Evolutionary conservation across 768 basidiomycete species (phyloP).

Genomic region (Candolleomyces efflorescens): DNA sequence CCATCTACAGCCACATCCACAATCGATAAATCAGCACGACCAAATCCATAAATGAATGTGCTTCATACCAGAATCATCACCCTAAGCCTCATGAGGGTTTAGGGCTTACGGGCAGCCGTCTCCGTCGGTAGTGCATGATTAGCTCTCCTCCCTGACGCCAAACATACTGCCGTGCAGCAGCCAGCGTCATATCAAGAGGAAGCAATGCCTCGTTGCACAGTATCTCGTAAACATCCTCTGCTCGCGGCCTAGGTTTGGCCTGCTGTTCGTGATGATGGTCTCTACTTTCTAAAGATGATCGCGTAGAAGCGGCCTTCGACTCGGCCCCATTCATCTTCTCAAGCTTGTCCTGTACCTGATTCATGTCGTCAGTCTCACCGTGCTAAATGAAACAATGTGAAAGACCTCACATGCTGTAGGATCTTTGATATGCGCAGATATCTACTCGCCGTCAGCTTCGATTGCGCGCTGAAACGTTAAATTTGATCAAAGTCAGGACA

Average conservation of each 20-base stretch:
- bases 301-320: slow-evolving; percentile 26
- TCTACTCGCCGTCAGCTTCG: slow-evolving; percentile 84
- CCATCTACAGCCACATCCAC: no score
- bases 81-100: background rate
- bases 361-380: background rate
- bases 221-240: slow-evolving; percentile 80
- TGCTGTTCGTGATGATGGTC: slow-evolving; percentile 1
- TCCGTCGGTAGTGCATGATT: slow-evolving; percentile 70
- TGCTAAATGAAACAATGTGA: background rate
- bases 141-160: slow-evolving; percentile 78
- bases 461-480: slow-evolving; percentile 49
- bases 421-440: slow-evolving; percentile 86
- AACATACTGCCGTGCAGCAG: slow-evolving; percentile 83
- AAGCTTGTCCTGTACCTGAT: slow-evolving; percentile 79
- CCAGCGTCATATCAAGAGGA: slow-evolving; percentile 85
- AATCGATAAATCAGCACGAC: no score
- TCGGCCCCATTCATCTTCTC: slow-evolving; percentile 44
- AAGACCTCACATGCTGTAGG: slow-evolving; percentile 62
- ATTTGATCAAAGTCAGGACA: background rate
- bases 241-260: slow-evolving; percentile 16
- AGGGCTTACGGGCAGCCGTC: slow-evolving; percentile 8
- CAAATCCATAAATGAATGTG: no score
- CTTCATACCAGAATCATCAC: background rate
- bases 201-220: slow-evolving; percentile 83
- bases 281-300: slow-evolving; percentile 33